A percentile compares a stretch with the other conserved stretches of the same genome.
Evolutionary conservation across 2,329 filamentous ascomycete genomes (phyloP).

Genomic region (Escovopsis sp.): DNA sequence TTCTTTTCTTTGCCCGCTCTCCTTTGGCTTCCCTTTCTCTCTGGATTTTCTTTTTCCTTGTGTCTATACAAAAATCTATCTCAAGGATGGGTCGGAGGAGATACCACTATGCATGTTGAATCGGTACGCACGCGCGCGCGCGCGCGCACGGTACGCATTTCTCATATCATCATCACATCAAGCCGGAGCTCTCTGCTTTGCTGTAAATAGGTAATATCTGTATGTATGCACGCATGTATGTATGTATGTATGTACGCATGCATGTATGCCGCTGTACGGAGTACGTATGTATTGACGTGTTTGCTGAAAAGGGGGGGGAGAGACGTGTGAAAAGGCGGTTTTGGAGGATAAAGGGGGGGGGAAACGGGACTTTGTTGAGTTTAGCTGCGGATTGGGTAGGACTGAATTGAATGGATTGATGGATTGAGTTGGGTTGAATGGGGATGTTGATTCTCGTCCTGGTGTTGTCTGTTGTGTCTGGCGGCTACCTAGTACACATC

Average conservation of each 20-base stretch:
- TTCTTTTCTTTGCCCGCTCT: not conserved
- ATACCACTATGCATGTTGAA: conserved; percentile 9
- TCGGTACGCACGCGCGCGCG: not conserved
- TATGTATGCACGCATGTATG: not conserved
- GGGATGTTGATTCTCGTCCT: too few species aligned
- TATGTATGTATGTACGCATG: not conserved
- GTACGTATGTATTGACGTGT: too few species aligned
- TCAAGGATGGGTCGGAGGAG: conserved; percentile 10
- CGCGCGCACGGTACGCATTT: not conserved
- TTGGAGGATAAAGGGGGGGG: too few species aligned
- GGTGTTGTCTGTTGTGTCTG: too few species aligned
- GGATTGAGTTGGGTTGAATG: too few species aligned
- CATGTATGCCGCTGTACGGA: not conserved
- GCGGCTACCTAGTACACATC: too few species aligned
- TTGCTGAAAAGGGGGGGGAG: too few species aligned
- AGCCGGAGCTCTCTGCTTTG: not conserved
- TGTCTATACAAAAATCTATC: not conserved
- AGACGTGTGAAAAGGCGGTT: too few species aligned
- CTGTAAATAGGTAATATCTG: not conserved
- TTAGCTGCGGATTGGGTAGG: too few species aligned
- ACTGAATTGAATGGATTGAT: too few species aligned
- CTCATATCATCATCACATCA: not conserved
- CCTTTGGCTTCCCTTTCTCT: not conserved
- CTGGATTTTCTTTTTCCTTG: too few species aligned
- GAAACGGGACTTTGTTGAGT: too few species aligned